A percentile compares a stretch with the other conserved stretches of the same genome.
phyloP scores from a whole-genome alignment of 2,329 filamentous ascomycete genomes.

The Fusarium annulatum region DNA sequence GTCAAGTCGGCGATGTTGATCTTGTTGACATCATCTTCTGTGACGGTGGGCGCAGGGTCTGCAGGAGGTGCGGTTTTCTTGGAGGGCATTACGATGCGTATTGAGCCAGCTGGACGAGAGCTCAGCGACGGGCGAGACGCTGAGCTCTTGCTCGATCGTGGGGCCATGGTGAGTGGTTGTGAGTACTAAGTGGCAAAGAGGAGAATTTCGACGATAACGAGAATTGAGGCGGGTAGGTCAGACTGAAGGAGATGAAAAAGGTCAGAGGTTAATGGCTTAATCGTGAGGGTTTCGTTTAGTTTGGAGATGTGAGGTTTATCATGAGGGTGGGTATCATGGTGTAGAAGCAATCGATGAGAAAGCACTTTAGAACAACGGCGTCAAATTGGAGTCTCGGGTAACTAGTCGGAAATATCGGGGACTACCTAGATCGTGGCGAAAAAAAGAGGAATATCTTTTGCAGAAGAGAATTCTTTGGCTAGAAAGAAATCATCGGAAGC shows the following conservation, averaged over 20 bases:
- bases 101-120: slow-evolving; percentile 26
- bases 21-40: slow-evolving; percentile 54
- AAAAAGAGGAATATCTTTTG: not conserved
- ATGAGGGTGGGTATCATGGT: slow-evolving; percentile 68
- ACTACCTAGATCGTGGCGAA: slow-evolving; percentile 24
- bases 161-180: slow-evolving; percentile 34
- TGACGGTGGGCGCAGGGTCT: slow-evolving; percentile 52
- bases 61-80: slow-evolving; percentile 17
- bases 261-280: too few relatives aligned
- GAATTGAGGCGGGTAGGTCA: not conserved
- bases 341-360: slow-evolving; percentile 53
- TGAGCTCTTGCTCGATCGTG: slow-evolving; percentile 39
- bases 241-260: not conserved
- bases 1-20: slow-evolving; percentile 58
- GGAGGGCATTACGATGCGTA: slow-evolving; percentile 38
- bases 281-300: slow-evolving; percentile 2
- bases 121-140: slow-evolving; percentile 19
- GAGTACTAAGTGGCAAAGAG: slow-evolving; percentile 20
- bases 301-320: slow-evolving; percentile 51
- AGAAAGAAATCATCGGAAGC: not conserved
- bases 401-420: slow-evolving; percentile 21
- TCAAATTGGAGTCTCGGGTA: slow-evolving; percentile 40
- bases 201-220: slow-evolving; percentile 19
- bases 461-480: not conserved
- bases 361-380: slow-evolving; percentile 61